Base-by-base conservation (phyloP, 2,329 filamentous ascomycete species). In the Knoxdaviesia proteae region DNA sequence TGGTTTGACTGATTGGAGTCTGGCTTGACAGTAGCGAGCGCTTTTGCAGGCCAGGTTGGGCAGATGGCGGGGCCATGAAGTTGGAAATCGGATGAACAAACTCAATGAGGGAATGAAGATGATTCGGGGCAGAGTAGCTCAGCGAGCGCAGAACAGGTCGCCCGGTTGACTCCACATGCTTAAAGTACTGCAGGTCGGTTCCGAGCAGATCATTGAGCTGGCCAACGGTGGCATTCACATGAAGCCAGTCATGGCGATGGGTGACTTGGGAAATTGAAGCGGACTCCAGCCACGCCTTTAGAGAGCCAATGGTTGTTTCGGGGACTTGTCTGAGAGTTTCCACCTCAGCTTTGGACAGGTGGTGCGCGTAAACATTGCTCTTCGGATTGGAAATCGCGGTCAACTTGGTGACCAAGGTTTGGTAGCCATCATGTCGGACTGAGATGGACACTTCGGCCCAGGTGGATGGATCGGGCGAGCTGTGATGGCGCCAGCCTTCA, bases 21-120 rank as follows among this genome's bases (percentile, higher is more conserved):
- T 20, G 20, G 20, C 20, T 20, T 2, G 20, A 20, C 20, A 20
- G 20, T 20, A 20, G 20, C 20, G 20, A 20, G 20, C 20, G 20
- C 20, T 20, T 20, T 20, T 20, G 20, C 20, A 20, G 20, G 20
- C 20, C 20, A 3, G 20, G 20, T 20, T 31, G 36, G 30, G 42
- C 32, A 6, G 39, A 39, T 6, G 36, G 30, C n/a, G 64, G 64
- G 3, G 57, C 54, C 60, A 68, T 63, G 44, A 70, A 70, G 54
- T 69, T 64, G 44, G 58, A 55, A 37, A 69, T 51, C 0, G 67
- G 67, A 36, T 66, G 60, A 32, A 70, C 54, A 46, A 69, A 69
- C 42, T 57, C 58, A 42, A 70, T 57, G 44, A 57, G 51, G 2
- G 52, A 49, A 2, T 53, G 49, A 5, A 70, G 53, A 4, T 51